Base-by-base conservation (phyloP, 1,284 basidiomycete genomes). In the Boletus sp. region DNA sequence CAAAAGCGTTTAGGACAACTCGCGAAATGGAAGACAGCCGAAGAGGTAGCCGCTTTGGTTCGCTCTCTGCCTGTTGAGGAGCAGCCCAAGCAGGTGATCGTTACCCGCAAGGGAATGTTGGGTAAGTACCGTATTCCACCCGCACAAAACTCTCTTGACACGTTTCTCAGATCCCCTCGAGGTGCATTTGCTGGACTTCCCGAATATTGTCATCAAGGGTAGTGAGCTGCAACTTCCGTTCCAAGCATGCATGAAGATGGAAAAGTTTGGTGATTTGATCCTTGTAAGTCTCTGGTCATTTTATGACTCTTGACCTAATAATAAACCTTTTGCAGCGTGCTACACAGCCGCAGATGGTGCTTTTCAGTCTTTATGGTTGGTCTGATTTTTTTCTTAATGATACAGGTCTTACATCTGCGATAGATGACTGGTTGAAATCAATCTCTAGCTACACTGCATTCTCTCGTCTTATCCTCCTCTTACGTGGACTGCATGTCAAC, bases 241-340 rank as follows among this genome's bases (percentile, higher is more conserved):
- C 92, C 95, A 99, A 73, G 94, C 95, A 14, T 95, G 93, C 59
- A 94, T 99, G 87, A 98, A 99, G 80, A 94, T 99, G 82, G 96
- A 99, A 78, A 97, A 98, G 72, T 98, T 99, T 57, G 96, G 96
- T 72, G 96, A 99, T 68, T 74, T 99, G 51, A 97, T 97, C 58
- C 69, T 97, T 65, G 85, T 85, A 63, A 49, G 77, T 62, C 13
- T 27, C 40, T 23, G 8, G 7, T 47, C 37, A 4, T 39, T n/a
- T 22, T 16, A 10, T 39, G 22, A 16, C 4, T 14, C 13, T 20
- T 45, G 41, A 37, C 14, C 37, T 52, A 51, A 53, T 30, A 34
- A 36, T 44, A 19, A 19, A 43, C 38, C 16, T 47, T 50, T 43
- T 43, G 49, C 56, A 85, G 82, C 89, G 92, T 52, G 94, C 94